phyloP scores from a whole-genome alignment of 176 grass and related monocot species.

The sorghum (Sorghum bicolor) region DNA sequence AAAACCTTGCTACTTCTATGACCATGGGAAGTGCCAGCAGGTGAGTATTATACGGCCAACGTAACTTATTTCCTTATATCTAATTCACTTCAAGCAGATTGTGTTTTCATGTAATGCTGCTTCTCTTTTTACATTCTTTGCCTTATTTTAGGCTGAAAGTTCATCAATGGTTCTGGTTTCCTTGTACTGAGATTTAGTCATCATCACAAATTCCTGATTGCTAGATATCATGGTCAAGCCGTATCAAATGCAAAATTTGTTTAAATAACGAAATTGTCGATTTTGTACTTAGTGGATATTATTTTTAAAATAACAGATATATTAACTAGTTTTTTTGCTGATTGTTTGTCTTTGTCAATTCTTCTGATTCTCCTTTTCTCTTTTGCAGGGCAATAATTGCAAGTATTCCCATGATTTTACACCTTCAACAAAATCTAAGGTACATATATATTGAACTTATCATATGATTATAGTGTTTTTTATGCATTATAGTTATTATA shows the following conservation, averaged over 20 bases:
- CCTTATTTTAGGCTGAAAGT: slow-evolving; percentile 18
- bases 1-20: slow-evolving; percentile 69
- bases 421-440: slow-evolving; percentile 92
- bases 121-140: neutral
- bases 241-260: neutral
- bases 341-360: neutral
- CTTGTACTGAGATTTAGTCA: neutral
- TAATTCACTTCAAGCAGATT: neutral
- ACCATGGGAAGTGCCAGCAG: slow-evolving; percentile 78
- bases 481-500: slow-evolving; percentile 18
- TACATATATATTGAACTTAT: slow-evolving; percentile 23
- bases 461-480: neutral
- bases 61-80: slow-evolving; percentile 22
- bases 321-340: neutral
- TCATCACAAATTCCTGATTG: neutral
- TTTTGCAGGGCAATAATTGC: slow-evolving; percentile 70
- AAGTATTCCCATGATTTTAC: slow-evolving; percentile 89
- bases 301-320: neutral
- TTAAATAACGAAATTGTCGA: neutral
- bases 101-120: neutral
- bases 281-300: neutral
- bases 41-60: slow-evolving; percentile 31
- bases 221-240: neutral
- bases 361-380: slow-evolving; percentile 20
- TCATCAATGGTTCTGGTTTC: neutral